phyloP scores from a whole-genome alignment of 805 yeast species.

The Ogataea saltuana region DNA sequence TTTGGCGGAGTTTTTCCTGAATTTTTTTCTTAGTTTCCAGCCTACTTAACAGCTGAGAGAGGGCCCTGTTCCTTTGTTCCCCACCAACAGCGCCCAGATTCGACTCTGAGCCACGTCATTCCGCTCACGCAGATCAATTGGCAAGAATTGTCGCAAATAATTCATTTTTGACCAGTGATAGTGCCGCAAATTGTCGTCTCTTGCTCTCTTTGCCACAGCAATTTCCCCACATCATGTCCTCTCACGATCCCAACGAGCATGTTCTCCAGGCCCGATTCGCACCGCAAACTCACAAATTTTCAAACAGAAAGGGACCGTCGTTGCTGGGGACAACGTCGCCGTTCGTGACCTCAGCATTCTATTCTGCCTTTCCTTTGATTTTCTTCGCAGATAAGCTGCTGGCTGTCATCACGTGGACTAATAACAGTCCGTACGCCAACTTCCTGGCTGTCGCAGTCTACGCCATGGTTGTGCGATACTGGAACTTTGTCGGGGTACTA shows the following conservation, averaged over 20 bases:
- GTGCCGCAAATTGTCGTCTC: too few relatives aligned
- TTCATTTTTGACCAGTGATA: too few relatives aligned
- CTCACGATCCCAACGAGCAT: conserved; percentile 9
- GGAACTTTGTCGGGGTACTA: conserved; percentile 40
- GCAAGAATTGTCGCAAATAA: too few relatives aligned
- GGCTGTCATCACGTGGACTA: conserved; percentile 56
- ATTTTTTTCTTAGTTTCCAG: too few relatives aligned
- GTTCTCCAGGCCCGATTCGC: conserved; percentile 26
- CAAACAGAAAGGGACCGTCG: conserved; percentile 22
- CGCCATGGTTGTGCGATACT: conserved; percentile 43
- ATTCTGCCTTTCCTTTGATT: conserved; percentile 49
- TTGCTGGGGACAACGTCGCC: conserved; percentile 38
- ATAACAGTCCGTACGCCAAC: conserved; percentile 48
- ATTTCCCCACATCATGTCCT: conserved; percentile 15
- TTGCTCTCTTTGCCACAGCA: too few relatives aligned
- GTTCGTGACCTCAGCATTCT: conserved; percentile 45
- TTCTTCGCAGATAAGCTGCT: conserved; percentile 45
- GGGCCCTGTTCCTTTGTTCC: too few relatives aligned
- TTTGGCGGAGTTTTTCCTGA: too few relatives aligned
- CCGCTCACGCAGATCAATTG: too few relatives aligned
- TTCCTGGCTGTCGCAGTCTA: conserved; percentile 42
- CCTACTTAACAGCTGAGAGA: too few relatives aligned
- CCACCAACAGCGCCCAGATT: too few relatives aligned
- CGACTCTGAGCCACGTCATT: too few relatives aligned
- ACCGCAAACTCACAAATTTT: conserved; percentile 18